Conservation (phyloP, 2,329 filamentous ascomycete species). For the Aspergillus clavatus region DNA sequence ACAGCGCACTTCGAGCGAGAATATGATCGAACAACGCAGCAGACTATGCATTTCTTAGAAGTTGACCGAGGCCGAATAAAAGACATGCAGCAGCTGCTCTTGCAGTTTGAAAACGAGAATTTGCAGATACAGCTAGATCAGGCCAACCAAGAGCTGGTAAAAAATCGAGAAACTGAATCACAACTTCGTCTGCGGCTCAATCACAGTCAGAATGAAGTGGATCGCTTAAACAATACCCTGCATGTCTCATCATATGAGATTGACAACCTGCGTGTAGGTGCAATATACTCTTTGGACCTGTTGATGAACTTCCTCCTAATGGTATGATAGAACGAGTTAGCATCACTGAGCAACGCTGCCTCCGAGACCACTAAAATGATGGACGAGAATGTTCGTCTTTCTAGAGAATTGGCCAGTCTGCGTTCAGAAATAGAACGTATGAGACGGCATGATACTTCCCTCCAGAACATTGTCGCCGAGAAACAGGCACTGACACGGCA, state of each 20-base stretch:
- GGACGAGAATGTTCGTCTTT: conserved; percentile 58
- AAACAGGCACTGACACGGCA: conserved; percentile 77
- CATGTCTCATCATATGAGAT: conserved; percentile 51
- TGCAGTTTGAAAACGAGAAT: conserved; percentile 68
- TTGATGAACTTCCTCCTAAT: conserved; percentile 15
- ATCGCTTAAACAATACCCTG: conserved; percentile 28
- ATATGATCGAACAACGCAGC: conserved; percentile 61
- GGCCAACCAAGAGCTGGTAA: conserved; percentile 53
- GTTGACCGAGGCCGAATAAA: conserved; percentile 70
- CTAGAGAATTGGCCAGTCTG: conserved; percentile 54
- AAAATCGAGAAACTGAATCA: conserved; percentile 42
- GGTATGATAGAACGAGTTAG: conserved; percentile 60
- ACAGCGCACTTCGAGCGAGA: conserved; percentile 60
- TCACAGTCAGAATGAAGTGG: conserved; percentile 45
- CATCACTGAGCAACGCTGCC: conserved; percentile 61
- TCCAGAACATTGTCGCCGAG: conserved; percentile 68
- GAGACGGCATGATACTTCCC: conserved; percentile 52
- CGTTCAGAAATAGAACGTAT: conserved; percentile 61
- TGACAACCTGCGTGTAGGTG: conserved; percentile 51
- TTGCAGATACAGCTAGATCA: conserved; percentile 59
- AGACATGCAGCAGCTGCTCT: conserved; percentile 63
- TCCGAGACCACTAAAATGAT: conserved; percentile 67
- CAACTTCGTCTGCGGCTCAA: conserved; percentile 46
- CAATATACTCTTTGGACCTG: not conserved
- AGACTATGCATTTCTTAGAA: conserved; percentile 64